These are phyloP conservation scores for Termitomyces sp. DNA, from an alignment of 768 basidiomycete species.

Conservation along the genomic window DNA sequence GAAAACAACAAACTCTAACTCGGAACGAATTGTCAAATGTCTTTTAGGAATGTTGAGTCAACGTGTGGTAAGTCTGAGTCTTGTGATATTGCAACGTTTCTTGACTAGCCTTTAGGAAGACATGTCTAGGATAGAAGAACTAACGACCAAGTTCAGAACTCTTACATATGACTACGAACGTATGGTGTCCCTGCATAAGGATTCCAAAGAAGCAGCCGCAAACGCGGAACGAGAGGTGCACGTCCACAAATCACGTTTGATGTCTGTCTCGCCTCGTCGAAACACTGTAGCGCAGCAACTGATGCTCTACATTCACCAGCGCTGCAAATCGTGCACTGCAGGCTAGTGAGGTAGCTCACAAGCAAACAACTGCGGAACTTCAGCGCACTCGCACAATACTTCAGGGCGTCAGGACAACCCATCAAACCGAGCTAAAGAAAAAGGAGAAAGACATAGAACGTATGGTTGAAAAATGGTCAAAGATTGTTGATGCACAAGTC, in stretches of 20 bases:
- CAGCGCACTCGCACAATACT: conserved; percentile 68
- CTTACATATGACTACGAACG: conserved; percentile 82
- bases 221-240: conserved; percentile 79
- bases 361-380: conserved; percentile 65
- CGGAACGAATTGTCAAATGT: conserved; percentile 66
- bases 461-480: conserved; percentile 72
- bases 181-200: conserved; percentile 59
- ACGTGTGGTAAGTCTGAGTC: conserved; percentile 56
- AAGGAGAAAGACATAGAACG: conserved; percentile 78
- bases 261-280: conserved; percentile 43
- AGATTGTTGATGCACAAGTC: conserved; percentile 63
- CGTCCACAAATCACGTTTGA: conserved; percentile 65
- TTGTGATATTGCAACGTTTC: neutral
- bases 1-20: conserved; percentile 52
- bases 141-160: conserved; percentile 72
- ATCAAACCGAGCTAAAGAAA: conserved; percentile 74
- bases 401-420: conserved; percentile 65
- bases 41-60: conserved; percentile 74
- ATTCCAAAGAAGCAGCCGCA: conserved; percentile 56
- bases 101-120: conserved; percentile 45
- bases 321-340: conserved; percentile 52
- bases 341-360: conserved; percentile 61
- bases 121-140: conserved; percentile 73
- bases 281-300: neutral
- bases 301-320: conserved; percentile 27